Evolutionary conservation across 2,329 filamentous ascomycete species (phyloP).

Genomic region (Claviceps sp.): DNA sequence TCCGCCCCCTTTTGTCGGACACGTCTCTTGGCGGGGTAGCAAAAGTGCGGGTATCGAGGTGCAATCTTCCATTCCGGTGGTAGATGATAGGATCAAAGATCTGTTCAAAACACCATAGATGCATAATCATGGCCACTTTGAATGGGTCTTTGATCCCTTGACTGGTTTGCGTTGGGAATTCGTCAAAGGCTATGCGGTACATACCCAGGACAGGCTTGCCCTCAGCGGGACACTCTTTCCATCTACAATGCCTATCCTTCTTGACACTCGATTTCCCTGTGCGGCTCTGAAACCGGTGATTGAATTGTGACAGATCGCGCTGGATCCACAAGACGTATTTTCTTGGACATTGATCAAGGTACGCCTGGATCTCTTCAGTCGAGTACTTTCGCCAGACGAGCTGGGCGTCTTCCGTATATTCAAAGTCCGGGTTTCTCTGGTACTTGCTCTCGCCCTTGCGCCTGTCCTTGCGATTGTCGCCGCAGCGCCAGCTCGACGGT

Average conservation of each 20-base stretch:
- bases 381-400: neutral
- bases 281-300: constrained; percentile 25
- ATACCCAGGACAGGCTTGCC: constrained; percentile 43
- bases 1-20: neutral
- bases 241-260: constrained; percentile 42
- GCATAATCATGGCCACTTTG: constrained; percentile 46
- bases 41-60: constrained; percentile 37
- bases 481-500: too few species aligned
- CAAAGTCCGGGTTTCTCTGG: too few species aligned
- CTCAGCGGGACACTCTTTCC: constrained; percentile 33
- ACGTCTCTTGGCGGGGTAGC: constrained; percentile 10
- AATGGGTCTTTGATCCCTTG: constrained; percentile 40
- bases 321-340: constrained; percentile 48
- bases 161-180: constrained; percentile 32
- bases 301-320: constrained; percentile 39
- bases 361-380: neutral
- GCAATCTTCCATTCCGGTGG: constrained; percentile 28
- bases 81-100: constrained; percentile 42
- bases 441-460: too few species aligned
- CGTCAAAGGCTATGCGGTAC: constrained; percentile 52
- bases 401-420: neutral
- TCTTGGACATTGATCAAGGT: constrained; percentile 5
- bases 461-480: too few species aligned
- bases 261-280: constrained; percentile 15
- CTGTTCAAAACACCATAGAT: constrained; percentile 57